phyloP scores from a whole-genome alignment of 2,329 filamentous ascomycete species.

The Fusarium secorum region DNA sequence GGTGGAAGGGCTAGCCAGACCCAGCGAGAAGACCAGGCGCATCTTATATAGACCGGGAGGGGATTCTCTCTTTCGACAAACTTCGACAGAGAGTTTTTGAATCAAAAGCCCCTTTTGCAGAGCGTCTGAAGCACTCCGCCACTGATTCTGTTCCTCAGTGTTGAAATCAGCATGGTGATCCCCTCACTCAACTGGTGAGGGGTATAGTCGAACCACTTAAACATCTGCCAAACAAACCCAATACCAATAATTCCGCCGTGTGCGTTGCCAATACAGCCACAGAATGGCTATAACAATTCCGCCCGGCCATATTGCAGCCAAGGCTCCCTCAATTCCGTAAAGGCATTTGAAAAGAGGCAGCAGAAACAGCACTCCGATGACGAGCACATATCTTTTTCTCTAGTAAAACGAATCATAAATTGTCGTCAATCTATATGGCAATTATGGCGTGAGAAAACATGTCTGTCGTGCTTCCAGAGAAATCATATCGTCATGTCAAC shows the following conservation, averaged over 20 bases:
- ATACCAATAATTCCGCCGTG: background rate
- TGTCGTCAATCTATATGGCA: constrained; percentile 22
- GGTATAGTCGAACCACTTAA: background rate
- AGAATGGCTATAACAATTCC: background rate
- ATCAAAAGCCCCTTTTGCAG: background rate
- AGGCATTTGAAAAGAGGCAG: background rate
- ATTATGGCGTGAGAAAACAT: constrained; percentile 18
- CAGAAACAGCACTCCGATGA: background rate
- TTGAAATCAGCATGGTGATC: background rate
- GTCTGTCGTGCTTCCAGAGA: constrained; percentile 22
- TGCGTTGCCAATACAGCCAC: background rate
- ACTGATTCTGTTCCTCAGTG: background rate
- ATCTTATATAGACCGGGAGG: constrained; percentile 1
- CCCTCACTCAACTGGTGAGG: background rate
- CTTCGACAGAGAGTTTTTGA: background rate
- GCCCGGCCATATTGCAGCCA: background rate
- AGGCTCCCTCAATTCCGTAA: background rate
- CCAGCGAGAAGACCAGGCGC: background rate
- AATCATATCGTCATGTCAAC: constrained; percentile 17
- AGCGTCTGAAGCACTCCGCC: background rate
- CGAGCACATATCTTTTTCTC: background rate
- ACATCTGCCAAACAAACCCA: background rate
- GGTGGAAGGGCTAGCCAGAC: background rate
- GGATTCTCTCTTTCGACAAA: background rate
- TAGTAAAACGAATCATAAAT: constrained; percentile 3